A percentile compares a stretch with the other conserved stretches of the same genome.
Evolutionary conservation across 805 yeast species (phyloP).

Genomic region (Huiozyma naganishii): DNA sequence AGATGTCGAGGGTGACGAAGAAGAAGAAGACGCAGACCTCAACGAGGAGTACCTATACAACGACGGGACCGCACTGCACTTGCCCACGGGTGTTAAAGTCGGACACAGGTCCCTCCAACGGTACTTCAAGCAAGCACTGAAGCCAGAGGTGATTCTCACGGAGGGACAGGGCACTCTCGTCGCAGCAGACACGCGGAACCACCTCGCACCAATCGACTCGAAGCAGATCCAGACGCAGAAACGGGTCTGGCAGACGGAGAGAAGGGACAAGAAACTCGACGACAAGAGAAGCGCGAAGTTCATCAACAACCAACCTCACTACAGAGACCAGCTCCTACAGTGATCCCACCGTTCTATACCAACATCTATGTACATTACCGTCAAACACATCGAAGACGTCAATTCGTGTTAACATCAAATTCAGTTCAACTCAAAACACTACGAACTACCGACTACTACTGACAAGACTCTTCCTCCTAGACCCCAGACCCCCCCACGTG

Average conservation of each 20-base stretch:
- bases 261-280: conserved; percentile 38
- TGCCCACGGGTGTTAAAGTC: conserved; percentile 74
- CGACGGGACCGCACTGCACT: conserved; percentile 60
- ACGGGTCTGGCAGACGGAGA: conserved; percentile 62
- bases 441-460: not conserved
- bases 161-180: conserved; percentile 83
- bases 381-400: too few relatives aligned
- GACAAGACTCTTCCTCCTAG: not conserved
- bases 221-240: conserved; percentile 37
- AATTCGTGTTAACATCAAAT: too few relatives aligned
- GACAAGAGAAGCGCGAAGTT: conserved; percentile 59
- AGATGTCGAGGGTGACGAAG: conserved; percentile 26
- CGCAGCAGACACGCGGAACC: conserved; percentile 66
- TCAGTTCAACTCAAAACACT: not conserved
- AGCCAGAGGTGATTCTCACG: conserved; percentile 43
- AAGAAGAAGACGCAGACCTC: conserved; percentile 23
- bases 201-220: conserved; percentile 32
- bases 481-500: not conserved
- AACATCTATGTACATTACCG: not conserved
- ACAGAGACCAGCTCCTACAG: conserved; percentile 66
- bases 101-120: conserved; percentile 81
- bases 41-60: conserved; percentile 38
- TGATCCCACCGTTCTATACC: conserved; percentile 7
- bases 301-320: conserved; percentile 81
- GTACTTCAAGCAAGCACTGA: conserved; percentile 65